Evolutionary conservation across 2,329 filamentous ascomycete genomes (phyloP).

Genomic region (Chrysoporthe austroafricana): DNA sequence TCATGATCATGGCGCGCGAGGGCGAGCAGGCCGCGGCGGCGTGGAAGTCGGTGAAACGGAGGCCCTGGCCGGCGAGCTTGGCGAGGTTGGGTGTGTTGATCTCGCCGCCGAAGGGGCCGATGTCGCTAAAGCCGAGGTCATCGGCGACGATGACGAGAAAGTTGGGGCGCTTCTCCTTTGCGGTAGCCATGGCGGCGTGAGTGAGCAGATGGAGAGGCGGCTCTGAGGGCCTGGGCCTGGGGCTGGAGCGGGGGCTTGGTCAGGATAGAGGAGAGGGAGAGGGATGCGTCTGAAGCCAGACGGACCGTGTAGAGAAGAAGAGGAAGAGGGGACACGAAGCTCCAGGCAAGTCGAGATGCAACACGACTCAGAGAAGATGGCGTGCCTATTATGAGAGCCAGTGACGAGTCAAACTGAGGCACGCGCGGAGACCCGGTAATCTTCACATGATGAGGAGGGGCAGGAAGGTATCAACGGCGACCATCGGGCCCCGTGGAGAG

Average conservation of each 20-base stretch:
- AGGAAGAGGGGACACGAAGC: no score
- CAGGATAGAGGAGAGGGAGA: no score
- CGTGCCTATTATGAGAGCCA: neutral
- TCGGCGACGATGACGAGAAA: constrained; percentile 42
- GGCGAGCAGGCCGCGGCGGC: constrained; percentile 68
- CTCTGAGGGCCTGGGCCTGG: no score
- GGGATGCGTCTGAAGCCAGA: no score
- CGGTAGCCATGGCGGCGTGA: constrained; percentile 19
- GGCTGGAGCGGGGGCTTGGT: no score
- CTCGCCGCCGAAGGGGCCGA: constrained; percentile 39
- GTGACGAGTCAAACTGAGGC: neutral
- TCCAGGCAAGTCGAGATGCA: no score
- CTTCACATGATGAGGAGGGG: neutral
- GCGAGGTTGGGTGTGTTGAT: constrained; percentile 40
- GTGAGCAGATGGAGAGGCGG: neutral
- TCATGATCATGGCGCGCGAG: constrained; percentile 68
- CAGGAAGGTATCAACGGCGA: neutral
- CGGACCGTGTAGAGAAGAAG: no score
- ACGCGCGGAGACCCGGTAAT: neutral
- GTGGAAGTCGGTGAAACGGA: constrained; percentile 68
- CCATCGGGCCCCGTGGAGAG: constrained; percentile 12
- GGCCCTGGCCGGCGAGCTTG: constrained; percentile 42
- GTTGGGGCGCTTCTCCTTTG: constrained; percentile 34
- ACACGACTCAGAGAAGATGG: neutral
- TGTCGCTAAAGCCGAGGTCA: constrained; percentile 41